phyloP scores from a whole-genome alignment of 768 basidiomycete genomes.

The Tulasnella sp. region DNA sequence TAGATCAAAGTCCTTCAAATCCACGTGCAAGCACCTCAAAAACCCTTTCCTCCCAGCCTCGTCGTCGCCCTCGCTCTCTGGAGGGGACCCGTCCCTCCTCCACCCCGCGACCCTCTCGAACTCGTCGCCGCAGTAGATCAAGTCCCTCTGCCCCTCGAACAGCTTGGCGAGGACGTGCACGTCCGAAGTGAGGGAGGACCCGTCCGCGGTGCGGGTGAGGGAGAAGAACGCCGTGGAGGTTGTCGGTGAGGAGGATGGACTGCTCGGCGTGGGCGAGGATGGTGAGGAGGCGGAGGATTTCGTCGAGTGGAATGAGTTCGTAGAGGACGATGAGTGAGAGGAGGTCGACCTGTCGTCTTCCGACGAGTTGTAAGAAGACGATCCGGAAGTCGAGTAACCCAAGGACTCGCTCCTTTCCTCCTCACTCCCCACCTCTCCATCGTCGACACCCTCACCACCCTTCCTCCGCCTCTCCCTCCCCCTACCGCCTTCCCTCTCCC shows the following conservation, averaged over 20 bases:
- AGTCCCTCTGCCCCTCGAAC: constrained; percentile 59
- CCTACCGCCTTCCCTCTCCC: neutral
- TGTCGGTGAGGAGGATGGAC: too few relatives aligned
- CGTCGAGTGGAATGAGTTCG: neutral
- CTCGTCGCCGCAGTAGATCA: constrained; percentile 63
- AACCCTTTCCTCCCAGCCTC: constrained; percentile 23
- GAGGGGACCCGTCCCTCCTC: neutral
- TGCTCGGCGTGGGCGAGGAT: constrained; percentile 17
- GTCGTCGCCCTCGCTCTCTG: constrained; percentile 24
- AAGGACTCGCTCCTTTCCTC: too few relatives aligned
- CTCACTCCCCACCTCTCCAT: neutral
- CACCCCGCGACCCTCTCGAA: constrained; percentile 42
- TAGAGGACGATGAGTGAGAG: neutral
- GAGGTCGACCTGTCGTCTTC: too few relatives aligned
- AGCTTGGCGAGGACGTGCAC: constrained; percentile 52
- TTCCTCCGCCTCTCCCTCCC: neutral
- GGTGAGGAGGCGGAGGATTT: neutral
- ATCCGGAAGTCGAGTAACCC: neutral
- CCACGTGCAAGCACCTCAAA: constrained; percentile 62
- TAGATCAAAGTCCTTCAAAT: constrained; percentile 59
- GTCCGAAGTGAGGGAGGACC: constrained; percentile 61
- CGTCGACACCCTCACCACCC: neutral
- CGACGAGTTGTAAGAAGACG: neutral
- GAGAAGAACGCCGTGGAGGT: constrained; percentile 46
- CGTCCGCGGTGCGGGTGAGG: constrained; percentile 51